phyloP scores from a whole-genome alignment of 1,284 basidiomycete species.

The Chalciporus sp. region DNA sequence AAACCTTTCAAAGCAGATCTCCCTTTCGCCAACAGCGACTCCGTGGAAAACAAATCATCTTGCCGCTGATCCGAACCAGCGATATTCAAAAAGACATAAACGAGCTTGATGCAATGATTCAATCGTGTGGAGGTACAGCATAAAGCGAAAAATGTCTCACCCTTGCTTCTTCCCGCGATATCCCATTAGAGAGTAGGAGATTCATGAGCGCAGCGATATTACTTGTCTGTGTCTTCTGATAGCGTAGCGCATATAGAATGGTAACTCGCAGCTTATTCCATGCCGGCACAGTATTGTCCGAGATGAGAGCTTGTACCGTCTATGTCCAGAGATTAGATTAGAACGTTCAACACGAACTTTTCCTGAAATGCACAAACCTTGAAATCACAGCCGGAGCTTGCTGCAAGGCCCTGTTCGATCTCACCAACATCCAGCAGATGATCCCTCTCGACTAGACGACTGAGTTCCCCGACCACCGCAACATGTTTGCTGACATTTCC shows the following conservation, averaged over 20 bases:
- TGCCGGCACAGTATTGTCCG: constrained; percentile 65
- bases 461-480: constrained; percentile 94
- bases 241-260: constrained; percentile 94
- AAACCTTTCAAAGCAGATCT: constrained; percentile 94
- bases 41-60: constrained; percentile 96
- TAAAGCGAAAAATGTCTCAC: constrained; percentile 44
- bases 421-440: constrained; percentile 90
- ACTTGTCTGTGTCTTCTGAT: constrained; percentile 88
- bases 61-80: constrained; percentile 96
- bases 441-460: constrained; percentile 84
- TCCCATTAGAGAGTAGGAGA: constrained; percentile 79
- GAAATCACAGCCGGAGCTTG: constrained; percentile 87
- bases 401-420: constrained; percentile 95
- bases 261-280: constrained; percentile 90
- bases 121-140: not conserved
- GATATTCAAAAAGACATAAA: constrained; percentile 92
- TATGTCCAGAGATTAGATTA: constrained; percentile 36
- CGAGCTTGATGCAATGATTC: constrained; percentile 57
- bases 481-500: constrained; percentile 99
- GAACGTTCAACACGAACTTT: not conserved
- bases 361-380: constrained; percentile 52
- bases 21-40: constrained; percentile 93
- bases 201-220: constrained; percentile 87
- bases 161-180: constrained; percentile 82
- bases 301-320: constrained; percentile 79